A percentile compares a stretch with the other conserved stretches of the same genome.
Evolutionary conservation across 2,329 filamentous ascomycete species (phyloP).

Genomic region (Colletotrichum paranaense): DNA sequence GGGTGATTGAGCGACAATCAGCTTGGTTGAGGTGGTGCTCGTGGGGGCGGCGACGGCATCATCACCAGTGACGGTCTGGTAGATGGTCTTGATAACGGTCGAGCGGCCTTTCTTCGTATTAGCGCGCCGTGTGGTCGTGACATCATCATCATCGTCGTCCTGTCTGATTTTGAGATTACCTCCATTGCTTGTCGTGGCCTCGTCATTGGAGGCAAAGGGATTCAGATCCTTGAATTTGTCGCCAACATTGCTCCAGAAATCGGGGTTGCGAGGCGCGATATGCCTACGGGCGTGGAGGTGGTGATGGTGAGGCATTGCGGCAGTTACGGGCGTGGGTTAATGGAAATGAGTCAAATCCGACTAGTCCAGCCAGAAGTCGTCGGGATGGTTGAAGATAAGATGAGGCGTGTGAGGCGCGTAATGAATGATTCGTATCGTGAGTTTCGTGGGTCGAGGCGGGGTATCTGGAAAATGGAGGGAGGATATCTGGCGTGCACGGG

Average conservation of each 20-base stretch:
- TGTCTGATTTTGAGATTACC: constrained; percentile 30
- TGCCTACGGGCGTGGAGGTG: constrained; percentile 29
- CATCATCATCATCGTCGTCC: constrained; percentile 20
- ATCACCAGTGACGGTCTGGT: constrained; percentile 46
- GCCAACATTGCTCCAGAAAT: constrained; percentile 33
- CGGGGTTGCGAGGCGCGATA: constrained; percentile 23
- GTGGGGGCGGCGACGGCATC: background rate
- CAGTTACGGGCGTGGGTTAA: background rate
- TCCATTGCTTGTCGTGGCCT: constrained; percentile 18
- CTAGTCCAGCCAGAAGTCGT: constrained; percentile 21
- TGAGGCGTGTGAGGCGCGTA: background rate
- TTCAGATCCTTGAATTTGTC: constrained; percentile 23
- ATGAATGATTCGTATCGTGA: constrained; percentile 12
- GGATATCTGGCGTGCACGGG: background rate
- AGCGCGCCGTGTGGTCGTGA: constrained; percentile 24
- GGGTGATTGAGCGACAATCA: constrained; percentile 44
- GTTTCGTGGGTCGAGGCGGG: constrained; percentile 20
- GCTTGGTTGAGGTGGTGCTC: constrained; percentile 42
- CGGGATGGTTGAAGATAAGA: background rate
- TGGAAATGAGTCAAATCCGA: background rate
- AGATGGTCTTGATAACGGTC: constrained; percentile 52
- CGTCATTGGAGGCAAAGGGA: constrained; percentile 25
- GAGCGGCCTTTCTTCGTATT: constrained; percentile 31
- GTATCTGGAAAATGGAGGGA: constrained; percentile 24
- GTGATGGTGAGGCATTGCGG: constrained; percentile 29